Evolutionary conservation across 2,329 filamentous ascomycete species (phyloP), one percentile per base, ranked within the genome.

Genomic region (Acrodontium crateriforme): DNA sequence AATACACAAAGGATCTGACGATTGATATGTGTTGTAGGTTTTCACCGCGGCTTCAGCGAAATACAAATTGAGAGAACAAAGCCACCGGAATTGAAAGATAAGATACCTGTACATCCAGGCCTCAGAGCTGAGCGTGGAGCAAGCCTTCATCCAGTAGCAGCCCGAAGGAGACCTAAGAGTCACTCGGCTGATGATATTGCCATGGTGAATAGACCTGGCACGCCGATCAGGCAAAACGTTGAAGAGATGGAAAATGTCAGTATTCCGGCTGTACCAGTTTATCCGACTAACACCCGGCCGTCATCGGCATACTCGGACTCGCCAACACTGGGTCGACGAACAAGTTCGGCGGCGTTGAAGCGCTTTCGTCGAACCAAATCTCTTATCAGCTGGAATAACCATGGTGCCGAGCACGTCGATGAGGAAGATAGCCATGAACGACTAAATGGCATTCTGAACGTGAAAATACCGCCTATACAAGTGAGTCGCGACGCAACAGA

Each of bases 1-100:
- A 30, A 36, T 25, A 34, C 31, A 24, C 37, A 31, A n/a, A 44
- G 37, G 37, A 39, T 45, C 38, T 45, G 40, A 46, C 38, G 20
- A 28, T 30, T 34, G 38, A 36, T 31, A 29, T 31, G 20, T 9
- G 13, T 19, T 41, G 26, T 37, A 42, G 39, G 39, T 16, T 38
- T 34, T 28, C 33, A 33, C 12, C 24, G 23, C 16, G 28, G 22
- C 8, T 22, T 24, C 23, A 32, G 24, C 23, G 29, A 19, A 10
- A 25, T 28, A n/a, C 28, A 31, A 18, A 40, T 39, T 41, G 40
- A 44, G 31, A 36, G 30, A 28, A n/a, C n/a, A n/a, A n/a, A n/a
- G n/a, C 32, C 33, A 25, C 28, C 34, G 19, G 31, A 36, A 36
- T 32, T 29, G 18, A 36, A 42, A 19, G 20, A 18, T 7, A 20